A percentile compares a stretch with the other conserved stretches of the same genome.
These are phyloP conservation scores for Scheffersomyces lignosus DNA, from an alignment of 805 yeast species.

Conservation along the genomic window DNA sequence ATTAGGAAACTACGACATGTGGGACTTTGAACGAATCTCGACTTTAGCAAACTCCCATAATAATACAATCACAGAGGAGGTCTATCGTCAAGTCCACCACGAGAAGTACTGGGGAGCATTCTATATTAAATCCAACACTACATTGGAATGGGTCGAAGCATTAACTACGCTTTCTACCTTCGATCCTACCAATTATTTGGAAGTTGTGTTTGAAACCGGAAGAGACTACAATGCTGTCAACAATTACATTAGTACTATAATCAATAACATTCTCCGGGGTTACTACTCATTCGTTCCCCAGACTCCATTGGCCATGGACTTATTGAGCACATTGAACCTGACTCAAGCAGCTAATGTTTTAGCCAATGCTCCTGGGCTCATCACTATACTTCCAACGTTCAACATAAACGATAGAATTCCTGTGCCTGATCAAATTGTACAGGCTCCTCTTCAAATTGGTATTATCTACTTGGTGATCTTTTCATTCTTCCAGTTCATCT, in stretches of 20 bases:
- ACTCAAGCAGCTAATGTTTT: conserved; percentile 9
- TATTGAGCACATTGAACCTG: conserved; percentile 12
- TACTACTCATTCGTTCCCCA: conserved; percentile 17
- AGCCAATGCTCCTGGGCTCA: conserved; percentile 18
- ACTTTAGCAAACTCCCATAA: conserved; percentile 19
- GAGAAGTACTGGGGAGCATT: conserved; percentile 31
- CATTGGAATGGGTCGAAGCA: conserved; percentile 21
- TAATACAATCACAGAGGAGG: conserved; percentile 25
- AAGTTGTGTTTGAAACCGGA: conserved; percentile 32
- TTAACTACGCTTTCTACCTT: conserved; percentile 16
- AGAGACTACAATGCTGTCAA: conserved; percentile 31
- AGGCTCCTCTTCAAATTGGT: conserved; percentile 35
- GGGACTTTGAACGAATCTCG: conserved; percentile 16
- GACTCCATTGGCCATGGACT: conserved; percentile 15
- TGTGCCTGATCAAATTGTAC: conserved; percentile 21
- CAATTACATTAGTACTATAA: conserved; percentile 18
- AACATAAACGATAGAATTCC: conserved; percentile 23
- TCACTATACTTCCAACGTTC: conserved; percentile 26
- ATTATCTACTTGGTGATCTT: conserved; percentile 31
- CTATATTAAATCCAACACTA: conserved; percentile 29
- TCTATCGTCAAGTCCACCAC: conserved; percentile 28
- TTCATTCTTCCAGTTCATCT: conserved; percentile 34
- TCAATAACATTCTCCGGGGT: conserved; percentile 13
- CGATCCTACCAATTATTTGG: conserved; percentile 20
- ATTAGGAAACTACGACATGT: conserved; percentile 25